A percentile compares a stretch with the other conserved stretches of the same genome.
phyloP scores from a whole-genome alignment of 768 basidiomycete genomes.

The Boletus huronensis region DNA sequence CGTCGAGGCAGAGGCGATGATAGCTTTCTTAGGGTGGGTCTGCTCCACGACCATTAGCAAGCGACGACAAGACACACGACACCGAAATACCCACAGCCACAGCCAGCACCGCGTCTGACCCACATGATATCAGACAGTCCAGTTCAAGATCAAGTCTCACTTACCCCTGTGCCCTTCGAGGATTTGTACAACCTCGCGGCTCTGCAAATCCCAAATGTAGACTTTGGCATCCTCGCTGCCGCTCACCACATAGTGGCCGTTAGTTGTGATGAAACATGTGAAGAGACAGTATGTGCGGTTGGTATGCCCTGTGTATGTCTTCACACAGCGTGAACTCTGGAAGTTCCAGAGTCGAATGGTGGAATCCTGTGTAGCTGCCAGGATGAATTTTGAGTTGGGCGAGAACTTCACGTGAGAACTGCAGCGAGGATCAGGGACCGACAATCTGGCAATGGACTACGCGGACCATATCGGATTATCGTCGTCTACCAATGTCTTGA shows the following conservation, averaged over 20 bases:
- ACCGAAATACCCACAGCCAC: slow-evolving; percentile 55
- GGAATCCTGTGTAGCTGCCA: slow-evolving; percentile 92
- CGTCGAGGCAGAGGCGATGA: slow-evolving; percentile 86
- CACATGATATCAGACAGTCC: background rate
- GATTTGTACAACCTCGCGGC: slow-evolving; percentile 67
- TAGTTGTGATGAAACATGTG: slow-evolving; percentile 57
- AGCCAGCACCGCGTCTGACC: slow-evolving; percentile 65
- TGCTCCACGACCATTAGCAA: slow-evolving; percentile 31
- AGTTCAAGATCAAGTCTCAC: slow-evolving; percentile 4
- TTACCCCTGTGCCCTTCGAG: slow-evolving; percentile 80
- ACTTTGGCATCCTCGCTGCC: slow-evolving; percentile 90
- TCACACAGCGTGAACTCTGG: slow-evolving; percentile 84
- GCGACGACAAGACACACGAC: background rate
- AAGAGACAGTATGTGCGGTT: slow-evolving; percentile 84
- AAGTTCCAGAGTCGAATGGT: slow-evolving; percentile 95
- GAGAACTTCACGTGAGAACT: slow-evolving; percentile 90
- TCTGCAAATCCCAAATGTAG: slow-evolving; percentile 88
- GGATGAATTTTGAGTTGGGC: slow-evolving; percentile 85
- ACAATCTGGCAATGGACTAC: background rate
- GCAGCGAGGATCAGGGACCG: slow-evolving; percentile 5
- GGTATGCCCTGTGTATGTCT: slow-evolving; percentile 85
- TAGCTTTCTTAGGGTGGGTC: slow-evolving; percentile 71
- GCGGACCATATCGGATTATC: slow-evolving; percentile 88
- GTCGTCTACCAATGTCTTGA: slow-evolving; percentile 95
- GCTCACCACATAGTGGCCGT: slow-evolving; percentile 70